These are phyloP conservation scores for Yarrowia alimentaria DNA, from an alignment of 805 yeast genomes.

Conservation along the genomic window DNA sequence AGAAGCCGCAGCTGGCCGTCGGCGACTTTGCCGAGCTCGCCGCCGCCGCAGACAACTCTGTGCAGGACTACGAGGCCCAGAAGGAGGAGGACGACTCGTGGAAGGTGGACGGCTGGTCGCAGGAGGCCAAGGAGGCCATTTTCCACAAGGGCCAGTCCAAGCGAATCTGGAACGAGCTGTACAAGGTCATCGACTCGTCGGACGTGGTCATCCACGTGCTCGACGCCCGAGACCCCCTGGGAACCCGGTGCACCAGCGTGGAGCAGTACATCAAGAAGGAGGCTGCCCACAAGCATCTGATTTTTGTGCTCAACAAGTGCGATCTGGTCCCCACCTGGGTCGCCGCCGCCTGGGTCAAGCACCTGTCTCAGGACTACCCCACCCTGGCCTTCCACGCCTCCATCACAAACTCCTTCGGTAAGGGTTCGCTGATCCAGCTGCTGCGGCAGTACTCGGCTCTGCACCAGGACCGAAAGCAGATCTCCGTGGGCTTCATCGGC, in stretches of 20 bases:
- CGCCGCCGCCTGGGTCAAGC: conserved; percentile 99
- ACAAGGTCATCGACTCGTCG: conserved; percentile 95
- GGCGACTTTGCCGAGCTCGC: conserved; percentile 80
- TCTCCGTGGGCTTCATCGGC: conserved; percentile 95
- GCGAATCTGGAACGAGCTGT: conserved; percentile 97
- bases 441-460: conserved; percentile 88
- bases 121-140: conserved; percentile 91
- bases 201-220: conserved; percentile 95
- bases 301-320: conserved; percentile 93
- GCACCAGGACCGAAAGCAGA: conserved; percentile 91
- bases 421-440: conserved; percentile 91
- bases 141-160: conserved; percentile 97
- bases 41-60: conserved; percentile 53
- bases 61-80: conserved; percentile 65
- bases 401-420: conserved; percentile 95
- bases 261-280: conserved; percentile 91
- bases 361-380: conserved; percentile 84
- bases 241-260: conserved; percentile 90
- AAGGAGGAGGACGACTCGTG: conserved; percentile 55
- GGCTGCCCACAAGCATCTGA: conserved; percentile 94
- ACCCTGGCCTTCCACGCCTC: conserved; percentile 98
- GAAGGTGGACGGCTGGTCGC: conserved; percentile 83
- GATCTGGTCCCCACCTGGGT: conserved; percentile 99
- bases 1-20: conserved; percentile 79
- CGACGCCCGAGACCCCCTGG: conserved; percentile 97